These are phyloP conservation scores for Phytophthora niederhauseri DNA, from an alignment of 352 stramenopile species.

Conservation along the genomic window DNA sequence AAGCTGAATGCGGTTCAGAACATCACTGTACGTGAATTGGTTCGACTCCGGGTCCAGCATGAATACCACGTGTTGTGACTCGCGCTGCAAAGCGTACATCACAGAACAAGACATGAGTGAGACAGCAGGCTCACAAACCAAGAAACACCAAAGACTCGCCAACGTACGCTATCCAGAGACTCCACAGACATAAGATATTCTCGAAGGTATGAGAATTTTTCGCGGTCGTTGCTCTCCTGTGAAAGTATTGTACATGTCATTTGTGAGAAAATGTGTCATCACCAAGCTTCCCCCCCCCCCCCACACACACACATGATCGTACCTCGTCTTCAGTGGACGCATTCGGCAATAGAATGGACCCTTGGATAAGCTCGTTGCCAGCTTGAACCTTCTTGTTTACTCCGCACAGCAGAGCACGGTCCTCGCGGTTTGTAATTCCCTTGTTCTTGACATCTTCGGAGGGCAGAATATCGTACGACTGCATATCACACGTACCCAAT, in stretches of 20 bases:
- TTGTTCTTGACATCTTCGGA: slow-evolving; percentile 83
- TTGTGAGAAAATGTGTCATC: slow-evolving; percentile 4
- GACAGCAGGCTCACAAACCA: background rate
- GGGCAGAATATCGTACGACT: slow-evolving; percentile 89
- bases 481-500: slow-evolving; percentile 4
- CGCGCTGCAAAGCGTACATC: slow-evolving; percentile 27
- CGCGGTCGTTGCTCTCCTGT: slow-evolving; percentile 60
- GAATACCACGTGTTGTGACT: slow-evolving; percentile 83
- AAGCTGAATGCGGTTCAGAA: slow-evolving; percentile 79
- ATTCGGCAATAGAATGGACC: slow-evolving; percentile 78
- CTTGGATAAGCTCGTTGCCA: slow-evolving; percentile 65
- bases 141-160: slow-evolving; percentile 10
- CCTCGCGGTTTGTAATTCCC: slow-evolving; percentile 69
- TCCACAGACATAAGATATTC: slow-evolving; percentile 83
- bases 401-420: slow-evolving; percentile 72
- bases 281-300: background rate
- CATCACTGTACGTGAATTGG: slow-evolving; percentile 79
- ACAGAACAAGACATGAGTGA: background rate
- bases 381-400: slow-evolving; percentile 72
- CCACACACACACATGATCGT: background rate
- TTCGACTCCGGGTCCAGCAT: slow-evolving; percentile 78
- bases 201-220: slow-evolving; percentile 86
- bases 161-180: slow-evolving; percentile 70
- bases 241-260: slow-evolving; percentile 12
- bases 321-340: slow-evolving; percentile 61